Base-by-base conservation (phyloP, 768 basidiomycete species). In the Daedalea quercina region DNA sequence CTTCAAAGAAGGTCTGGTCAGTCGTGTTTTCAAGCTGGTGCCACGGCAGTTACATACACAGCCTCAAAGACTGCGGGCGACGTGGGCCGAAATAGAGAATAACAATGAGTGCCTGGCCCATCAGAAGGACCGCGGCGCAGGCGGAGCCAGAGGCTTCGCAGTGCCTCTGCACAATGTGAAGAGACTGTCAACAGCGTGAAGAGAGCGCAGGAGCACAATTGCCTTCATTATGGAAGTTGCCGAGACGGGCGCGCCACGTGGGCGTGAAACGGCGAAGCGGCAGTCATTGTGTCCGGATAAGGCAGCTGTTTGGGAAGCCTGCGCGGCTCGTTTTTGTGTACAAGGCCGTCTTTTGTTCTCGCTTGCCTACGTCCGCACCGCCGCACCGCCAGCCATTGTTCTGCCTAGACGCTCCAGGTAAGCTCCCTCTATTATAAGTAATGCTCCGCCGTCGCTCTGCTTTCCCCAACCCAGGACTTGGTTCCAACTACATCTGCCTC, bases 261-360 rank as follows among this genome's bases (percentile, higher is more conserved):
- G 58, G 19, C 13, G 20, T 58, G 57, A 58, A 56, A 57, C 59
- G 35, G 50, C 31, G 44, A 52, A 52, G 53, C 41, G 49, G 22
- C 45, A 52, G 45, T 50, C 60, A 45, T 60, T 68, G 66, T 68
- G 56, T 46, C 67, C 59, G 33, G 19, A 63, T 53, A 51, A 53
- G 63, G 67, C 35, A 60, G 48, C 47, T 58, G 28, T 57, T 31
- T 31, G 28, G 60, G 52, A 60, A 46, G 57, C 54, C 53, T 47
- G 58, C 57, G 11, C 28, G 11, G 11, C 6, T 31, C 28, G 28
- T 56, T 54, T 51, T 60, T 58, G 50, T 51, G n/a, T 55, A 52
- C 54, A 37, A 48, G 54, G 20, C 25, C 28, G 47, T 50, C 63
- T 70, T 66, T 67, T 68, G 67, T 67, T 65, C 58, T 60, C 54